Evolutionary conservation across 306 rosid species (phyloP).

Genomic region (Elaeagnus macrophylla): DNA sequence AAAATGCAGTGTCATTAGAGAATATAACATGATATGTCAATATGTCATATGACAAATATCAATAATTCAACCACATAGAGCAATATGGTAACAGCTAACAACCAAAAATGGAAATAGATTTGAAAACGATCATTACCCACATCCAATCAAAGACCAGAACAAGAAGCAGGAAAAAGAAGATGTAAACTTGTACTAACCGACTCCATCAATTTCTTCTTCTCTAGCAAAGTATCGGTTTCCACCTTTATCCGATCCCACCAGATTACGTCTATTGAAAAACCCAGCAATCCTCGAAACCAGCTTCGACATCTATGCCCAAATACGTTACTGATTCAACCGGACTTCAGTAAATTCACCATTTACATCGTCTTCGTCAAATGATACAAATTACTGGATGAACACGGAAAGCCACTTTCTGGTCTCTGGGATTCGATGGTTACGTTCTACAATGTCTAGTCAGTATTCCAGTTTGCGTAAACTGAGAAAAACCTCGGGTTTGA

Average conservation of each 20-base stretch:
- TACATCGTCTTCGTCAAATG: slow-evolving; percentile 7
- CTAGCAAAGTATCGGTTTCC: slow-evolving; percentile 69
- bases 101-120: not conserved
- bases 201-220: slow-evolving; percentile 61
- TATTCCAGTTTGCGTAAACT: too few relatives aligned
- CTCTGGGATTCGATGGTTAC: too few relatives aligned
- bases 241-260: slow-evolving; percentile 58
- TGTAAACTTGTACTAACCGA: slow-evolving; percentile 42
- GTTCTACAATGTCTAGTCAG: too few relatives aligned
- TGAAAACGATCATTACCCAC: not conserved
- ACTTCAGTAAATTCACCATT: not conserved
- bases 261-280: slow-evolving; percentile 38
- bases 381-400: too few relatives aligned
- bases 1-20: too few relatives aligned
- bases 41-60: too few relatives aligned
- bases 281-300: slow-evolving; percentile 45
- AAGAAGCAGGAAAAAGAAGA: slow-evolving; percentile 11
- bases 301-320: slow-evolving; percentile 44
- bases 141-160: not conserved
- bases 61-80: not conserved
- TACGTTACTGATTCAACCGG: slow-evolving; percentile 8
- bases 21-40: too few relatives aligned
- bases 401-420: too few relatives aligned
- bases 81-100: not conserved
- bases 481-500: too few relatives aligned